These are phyloP conservation scores for Tetrahymena malaccensis DNA, from an alignment of 73 alveolate species.

Conservation along the genomic window DNA sequence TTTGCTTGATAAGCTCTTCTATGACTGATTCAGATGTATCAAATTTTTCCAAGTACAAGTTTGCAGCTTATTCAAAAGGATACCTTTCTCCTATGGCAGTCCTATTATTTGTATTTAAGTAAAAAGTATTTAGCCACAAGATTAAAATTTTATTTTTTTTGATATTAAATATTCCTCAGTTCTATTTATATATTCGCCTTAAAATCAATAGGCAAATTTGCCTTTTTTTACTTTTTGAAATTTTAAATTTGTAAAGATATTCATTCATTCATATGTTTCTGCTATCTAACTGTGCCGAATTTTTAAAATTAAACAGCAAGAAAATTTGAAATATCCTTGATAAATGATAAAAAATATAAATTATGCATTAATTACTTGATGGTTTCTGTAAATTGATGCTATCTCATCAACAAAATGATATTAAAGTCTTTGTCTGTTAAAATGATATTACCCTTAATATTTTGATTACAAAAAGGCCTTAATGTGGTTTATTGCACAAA, in stretches of 20 bases:
- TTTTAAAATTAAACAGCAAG: too few species aligned
- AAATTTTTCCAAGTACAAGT: slow-evolving; percentile 46
- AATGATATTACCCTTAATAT: slow-evolving; percentile 57
- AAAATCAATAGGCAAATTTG: not conserved
- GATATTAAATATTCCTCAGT: not conserved
- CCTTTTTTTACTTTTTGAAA: not conserved
- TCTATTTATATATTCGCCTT: not conserved
- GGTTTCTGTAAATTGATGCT: slow-evolving; percentile 69
- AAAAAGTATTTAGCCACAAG: too few species aligned
- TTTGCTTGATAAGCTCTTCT: slow-evolving; percentile 43
- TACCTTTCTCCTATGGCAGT: slow-evolving; percentile 64
- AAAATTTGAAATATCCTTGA: too few species aligned
- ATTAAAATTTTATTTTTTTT: too few species aligned
- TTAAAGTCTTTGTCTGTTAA: slow-evolving; percentile 68
- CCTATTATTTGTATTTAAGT: not conserved
- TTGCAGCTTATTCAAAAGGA: slow-evolving; percentile 78
- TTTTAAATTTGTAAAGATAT: not conserved
- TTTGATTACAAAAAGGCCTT: not conserved
- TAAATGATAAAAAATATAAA: too few species aligned
- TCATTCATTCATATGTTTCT: not conserved
- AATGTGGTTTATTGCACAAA: too few species aligned
- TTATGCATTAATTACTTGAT: slow-evolving; percentile 11
- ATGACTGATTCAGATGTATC: slow-evolving; percentile 42
- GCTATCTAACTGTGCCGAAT: too few species aligned
- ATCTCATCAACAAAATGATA: slow-evolving; percentile 57